phyloP scores from a whole-genome alignment of 306 rosid genomes.

The Glycyrrhiza uralensis region DNA sequence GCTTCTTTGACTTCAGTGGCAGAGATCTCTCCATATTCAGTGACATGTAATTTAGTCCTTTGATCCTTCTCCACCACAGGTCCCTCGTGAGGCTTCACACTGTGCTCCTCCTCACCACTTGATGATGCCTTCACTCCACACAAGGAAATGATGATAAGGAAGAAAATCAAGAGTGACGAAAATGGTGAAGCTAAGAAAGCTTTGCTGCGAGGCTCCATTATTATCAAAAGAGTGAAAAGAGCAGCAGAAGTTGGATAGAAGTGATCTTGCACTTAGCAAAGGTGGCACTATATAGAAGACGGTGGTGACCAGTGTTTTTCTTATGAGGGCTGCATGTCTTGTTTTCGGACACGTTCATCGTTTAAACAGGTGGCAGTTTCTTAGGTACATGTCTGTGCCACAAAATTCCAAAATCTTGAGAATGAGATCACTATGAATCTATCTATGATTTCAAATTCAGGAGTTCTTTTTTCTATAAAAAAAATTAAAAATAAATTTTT shows the following conservation, averaged over 20 bases:
- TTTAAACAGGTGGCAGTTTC: conserved; percentile 43
- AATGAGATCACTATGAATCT: conserved; percentile 19
- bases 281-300: conserved; percentile 36
- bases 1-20: conserved; percentile 50
- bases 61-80: conserved; percentile 50
- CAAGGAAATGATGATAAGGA: conserved; percentile 17
- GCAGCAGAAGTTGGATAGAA: background rate
- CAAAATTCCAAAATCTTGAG: conserved; percentile 9
- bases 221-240: background rate
- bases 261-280: background rate
- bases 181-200: conserved; percentile 16
- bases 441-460: background rate
- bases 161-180: conserved; percentile 20
- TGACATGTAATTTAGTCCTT: conserved; percentile 39
- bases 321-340: conserved; percentile 39
- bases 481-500: too few species aligned
- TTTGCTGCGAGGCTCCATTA: conserved; percentile 19
- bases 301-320: background rate
- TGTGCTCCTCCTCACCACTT: conserved; percentile 11
- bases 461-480: background rate
- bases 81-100: conserved; percentile 18
- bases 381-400: background rate
- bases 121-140: conserved; percentile 30
- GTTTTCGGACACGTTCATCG: conserved; percentile 49
- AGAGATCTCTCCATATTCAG: conserved; percentile 63